Evolutionary conservation across 345 rosid species (phyloP), one percentile per base, ranked within the genome.

Genomic region (Hypericum androsaemum): DNA sequence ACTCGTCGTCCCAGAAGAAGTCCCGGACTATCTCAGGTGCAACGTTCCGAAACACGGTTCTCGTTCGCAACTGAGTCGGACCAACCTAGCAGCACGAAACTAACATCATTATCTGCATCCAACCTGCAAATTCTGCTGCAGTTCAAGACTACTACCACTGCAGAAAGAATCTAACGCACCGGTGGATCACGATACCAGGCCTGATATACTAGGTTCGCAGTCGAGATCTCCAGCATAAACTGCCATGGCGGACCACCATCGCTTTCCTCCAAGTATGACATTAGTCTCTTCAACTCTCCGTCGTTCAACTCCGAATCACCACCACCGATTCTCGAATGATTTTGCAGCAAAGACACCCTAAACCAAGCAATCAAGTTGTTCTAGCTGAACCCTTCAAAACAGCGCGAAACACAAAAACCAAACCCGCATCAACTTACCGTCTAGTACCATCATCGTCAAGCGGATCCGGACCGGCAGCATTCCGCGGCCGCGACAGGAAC

Each of bases 1-100:
- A 63, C 28, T 68, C 67, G 17, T 68, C 72, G 12, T 68, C 72
- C 72, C 72, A 68, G 37, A 52, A 68, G 56, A 62, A 68, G 43
- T 68, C 72, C 52, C 57, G 47, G 2, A 62, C 46, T 46, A 58
- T 7, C 52, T 62, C 67, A 8, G 67, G 64, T 2, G 67, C 47
- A 10, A 51, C 12, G 17, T 53, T n/a, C 56, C 1, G 12, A 39
- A 68, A 49, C 3, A 62, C 52, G 8, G 67, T 68, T 50, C 67
- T 42, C 3, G 67, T 62, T 11, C 67, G 57, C 37, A 38, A 62
- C 42, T 22, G 32, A 4, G 32, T 58, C 12, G 72, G 72, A 6
- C 57, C 72, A n/a, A 38, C 10, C 59, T 62, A 41, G 41, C 40
- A 51, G 36, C 7, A 0, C 7, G 14, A 42, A 8, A 11, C 3